Percentiles rank a stretch among this genome's conserved stretches.
Conservation (phyloP, 1,284 basidiomycete genomes). For the Sutorius eximius region DNA sequence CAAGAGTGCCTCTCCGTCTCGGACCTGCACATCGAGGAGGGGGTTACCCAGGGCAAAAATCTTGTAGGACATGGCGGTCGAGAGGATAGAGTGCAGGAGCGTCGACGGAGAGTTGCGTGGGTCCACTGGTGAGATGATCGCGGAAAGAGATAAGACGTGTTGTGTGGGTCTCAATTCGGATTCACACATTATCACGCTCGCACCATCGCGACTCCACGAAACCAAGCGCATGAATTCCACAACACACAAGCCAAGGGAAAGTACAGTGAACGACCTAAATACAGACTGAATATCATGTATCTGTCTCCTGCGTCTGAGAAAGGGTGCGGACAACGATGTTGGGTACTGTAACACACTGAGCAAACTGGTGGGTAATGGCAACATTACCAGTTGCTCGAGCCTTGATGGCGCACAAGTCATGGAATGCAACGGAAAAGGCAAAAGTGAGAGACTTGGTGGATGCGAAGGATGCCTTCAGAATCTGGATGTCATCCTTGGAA, state of each 20-base stretch:
- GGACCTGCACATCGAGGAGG: constrained; percentile 87
- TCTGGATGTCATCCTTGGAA: constrained; percentile 37
- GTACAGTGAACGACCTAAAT: not conserved
- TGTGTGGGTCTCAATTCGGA: not conserved
- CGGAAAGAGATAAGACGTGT: constrained; percentile 3
- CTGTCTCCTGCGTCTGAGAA: constrained; percentile 14
- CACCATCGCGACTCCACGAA: not conserved
- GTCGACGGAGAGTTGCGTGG: constrained; percentile 12
- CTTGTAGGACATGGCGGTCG: constrained; percentile 38
- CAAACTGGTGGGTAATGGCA: constrained; percentile 26
- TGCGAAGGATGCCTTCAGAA: constrained; percentile 53
- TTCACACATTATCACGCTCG: not conserved
- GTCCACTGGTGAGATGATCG: not conserved
- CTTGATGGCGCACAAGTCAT: constrained; percentile 49
- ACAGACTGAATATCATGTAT: constrained; percentile 4
- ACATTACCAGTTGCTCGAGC: constrained; percentile 36
- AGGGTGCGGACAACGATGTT: constrained; percentile 20
- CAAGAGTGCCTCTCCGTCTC: constrained; percentile 79
- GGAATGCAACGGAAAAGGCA: constrained; percentile 48
- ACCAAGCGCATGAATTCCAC: constrained; percentile 1
- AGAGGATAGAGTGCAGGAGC: constrained; percentile 2
- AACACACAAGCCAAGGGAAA: not conserved
- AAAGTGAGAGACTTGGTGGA: constrained; percentile 35
- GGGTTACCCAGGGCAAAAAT: constrained; percentile 89
- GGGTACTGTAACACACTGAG: constrained; percentile 27